A percentile compares a stretch with the other conserved stretches of the same genome.
Evolutionary conservation across 257 asterid species (phyloP).

Genomic region (Eustoma russellianum): DNA sequence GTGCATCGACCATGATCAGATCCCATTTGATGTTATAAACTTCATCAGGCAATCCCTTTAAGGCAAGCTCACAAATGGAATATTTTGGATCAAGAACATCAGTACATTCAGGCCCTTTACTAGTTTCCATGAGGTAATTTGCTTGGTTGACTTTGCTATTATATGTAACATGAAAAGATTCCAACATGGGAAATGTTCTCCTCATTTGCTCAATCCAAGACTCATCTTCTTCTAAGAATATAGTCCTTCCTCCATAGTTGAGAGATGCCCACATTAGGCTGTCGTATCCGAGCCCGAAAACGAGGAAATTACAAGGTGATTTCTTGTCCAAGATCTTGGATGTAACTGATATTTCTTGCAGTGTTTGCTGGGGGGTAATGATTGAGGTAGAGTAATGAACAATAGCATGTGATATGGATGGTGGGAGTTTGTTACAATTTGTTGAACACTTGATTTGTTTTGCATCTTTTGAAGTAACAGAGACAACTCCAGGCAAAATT

Average conservation of each 20-base stretch:
- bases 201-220: constrained; percentile 66
- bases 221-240: constrained; percentile 74
- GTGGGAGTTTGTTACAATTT: constrained; percentile 52
- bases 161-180: constrained; percentile 53
- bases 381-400: constrained; percentile 73
- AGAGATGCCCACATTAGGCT: constrained; percentile 89
- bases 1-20: constrained; percentile 89
- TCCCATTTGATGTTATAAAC: constrained; percentile 65
- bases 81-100: constrained; percentile 45
- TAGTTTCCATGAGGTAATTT: constrained; percentile 37
- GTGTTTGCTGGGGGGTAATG: constrained; percentile 79
- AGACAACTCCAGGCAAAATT: constrained; percentile 4
- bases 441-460: constrained; percentile 17
- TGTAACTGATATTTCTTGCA: constrained; percentile 54
- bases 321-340: constrained; percentile 38
- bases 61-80: constrained; percentile 77
- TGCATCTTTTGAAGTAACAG: constrained; percentile 7
- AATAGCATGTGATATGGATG: constrained; percentile 45
- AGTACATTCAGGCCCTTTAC: constrained; percentile 65
- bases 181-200: constrained; percentile 65
- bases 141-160: constrained; percentile 62
- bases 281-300: constrained; percentile 84
- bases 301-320: constrained; percentile 76
- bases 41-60: constrained; percentile 50
- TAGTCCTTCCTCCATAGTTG: constrained; percentile 69